Percentiles rank a stretch among this genome's conserved stretches.
phyloP scores from a whole-genome alignment of 805 yeast genomes.

The Isabelozyma gotoi region DNA sequence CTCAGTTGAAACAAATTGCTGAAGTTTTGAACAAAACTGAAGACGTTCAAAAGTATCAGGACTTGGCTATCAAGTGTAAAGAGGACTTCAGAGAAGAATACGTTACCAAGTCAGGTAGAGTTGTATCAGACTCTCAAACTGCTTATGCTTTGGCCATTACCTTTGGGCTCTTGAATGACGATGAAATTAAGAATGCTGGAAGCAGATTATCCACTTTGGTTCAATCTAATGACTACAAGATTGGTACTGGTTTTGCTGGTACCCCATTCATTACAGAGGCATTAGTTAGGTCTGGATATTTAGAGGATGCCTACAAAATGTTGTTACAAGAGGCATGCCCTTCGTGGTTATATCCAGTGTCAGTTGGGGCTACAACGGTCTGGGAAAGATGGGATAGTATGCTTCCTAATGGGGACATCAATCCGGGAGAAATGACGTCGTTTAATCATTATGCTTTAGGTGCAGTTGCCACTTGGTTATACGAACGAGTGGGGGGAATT shows the following conservation, averaged over 20 bases:
- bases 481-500: background rate
- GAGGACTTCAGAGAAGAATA: conserved; percentile 15
- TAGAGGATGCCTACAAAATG: conserved; percentile 18
- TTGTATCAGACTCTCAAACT: conserved; percentile 19
- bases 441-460: conserved; percentile 9
- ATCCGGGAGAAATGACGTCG: conserved; percentile 25
- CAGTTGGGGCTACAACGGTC: conserved; percentile 25
- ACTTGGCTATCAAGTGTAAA: conserved; percentile 8
- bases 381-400: conserved; percentile 29
- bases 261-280: conserved; percentile 22
- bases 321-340: conserved; percentile 16
- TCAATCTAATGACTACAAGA: conserved; percentile 1
- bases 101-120: conserved; percentile 11
- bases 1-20: conserved; percentile 9
- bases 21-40: background rate
- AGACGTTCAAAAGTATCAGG: conserved; percentile 8
- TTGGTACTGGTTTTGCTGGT: conserved; percentile 26
- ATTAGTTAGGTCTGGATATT: conserved; percentile 12
- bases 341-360: conserved; percentile 23
- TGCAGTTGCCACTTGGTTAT: background rate
- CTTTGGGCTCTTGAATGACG: conserved; percentile 11
- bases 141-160: conserved; percentile 18
- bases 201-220: conserved; percentile 6
- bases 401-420: conserved; percentile 20
- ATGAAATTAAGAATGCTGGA: conserved; percentile 14